Conservation (phyloP, 148 eudicot species). For the Nyssa sinensis region DNA sequence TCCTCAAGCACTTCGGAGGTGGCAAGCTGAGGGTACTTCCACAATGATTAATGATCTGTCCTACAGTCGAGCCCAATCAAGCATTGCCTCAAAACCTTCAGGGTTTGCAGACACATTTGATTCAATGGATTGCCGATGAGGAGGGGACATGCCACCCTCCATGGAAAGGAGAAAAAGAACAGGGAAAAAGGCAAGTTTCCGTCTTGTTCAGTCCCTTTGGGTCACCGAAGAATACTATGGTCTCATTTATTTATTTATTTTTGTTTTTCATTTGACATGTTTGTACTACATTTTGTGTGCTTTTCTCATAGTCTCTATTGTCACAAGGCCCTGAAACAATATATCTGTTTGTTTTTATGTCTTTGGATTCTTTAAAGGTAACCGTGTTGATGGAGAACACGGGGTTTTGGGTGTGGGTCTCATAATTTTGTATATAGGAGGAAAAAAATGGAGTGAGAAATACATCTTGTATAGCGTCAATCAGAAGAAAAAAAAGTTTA, state of each 20-base stretch:
- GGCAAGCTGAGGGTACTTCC: slow-evolving; percentile 51
- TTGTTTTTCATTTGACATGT: neutral
- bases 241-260: neutral
- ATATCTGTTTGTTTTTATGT: slow-evolving; percentile 5
- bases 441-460: no score
- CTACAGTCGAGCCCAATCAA: slow-evolving; percentile 27
- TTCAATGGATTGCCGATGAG: slow-evolving; percentile 38
- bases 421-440: no score
- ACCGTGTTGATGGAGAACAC: neutral
- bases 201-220: neutral
- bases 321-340: neutral
- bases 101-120: slow-evolving; percentile 42
- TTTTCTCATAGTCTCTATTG: neutral
- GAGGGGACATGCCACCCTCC: neutral
- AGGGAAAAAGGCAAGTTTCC: neutral
- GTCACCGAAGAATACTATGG: neutral
- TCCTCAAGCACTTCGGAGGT: slow-evolving; percentile 49
- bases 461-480: no score
- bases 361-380: slow-evolving; percentile 1
- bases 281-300: neutral
- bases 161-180: neutral
- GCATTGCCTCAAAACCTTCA: slow-evolving; percentile 44
- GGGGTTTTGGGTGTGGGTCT: neutral
- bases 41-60: slow-evolving; percentile 29
- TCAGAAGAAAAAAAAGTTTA: no score